Evolutionary conservation across 2,329 filamentous ascomycete species (phyloP).

Genomic region (Fusarium sp.): DNA sequence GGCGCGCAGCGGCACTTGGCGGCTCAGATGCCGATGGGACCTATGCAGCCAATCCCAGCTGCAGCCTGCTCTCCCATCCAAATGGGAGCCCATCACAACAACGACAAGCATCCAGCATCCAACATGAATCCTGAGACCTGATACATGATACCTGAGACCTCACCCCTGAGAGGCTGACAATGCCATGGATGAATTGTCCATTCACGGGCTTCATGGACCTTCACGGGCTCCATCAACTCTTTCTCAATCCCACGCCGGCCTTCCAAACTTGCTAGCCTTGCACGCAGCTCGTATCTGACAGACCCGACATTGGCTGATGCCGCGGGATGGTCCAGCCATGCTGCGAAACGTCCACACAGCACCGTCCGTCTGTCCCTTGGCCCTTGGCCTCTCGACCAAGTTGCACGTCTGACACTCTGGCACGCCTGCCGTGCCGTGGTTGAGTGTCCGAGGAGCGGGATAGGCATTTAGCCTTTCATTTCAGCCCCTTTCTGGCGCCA

Average conservation of each 20-base stretch:
- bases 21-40: constrained; percentile 32
- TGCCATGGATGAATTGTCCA: not conserved
- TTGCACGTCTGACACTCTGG: not conserved
- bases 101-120: constrained; percentile 11
- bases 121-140: constrained; percentile 16
- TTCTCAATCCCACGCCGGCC: constrained; percentile 14
- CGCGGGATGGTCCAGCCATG: constrained; percentile 3
- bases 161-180: constrained; percentile 18
- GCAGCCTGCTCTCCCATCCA: constrained; percentile 18
- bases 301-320: not conserved
- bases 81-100: constrained; percentile 8
- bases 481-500: not conserved
- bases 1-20: constrained; percentile 28
- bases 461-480: not conserved
- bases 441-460: not conserved
- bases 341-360: constrained; percentile 5
- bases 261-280: not conserved
- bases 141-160: constrained; percentile 9
- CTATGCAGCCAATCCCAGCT: constrained; percentile 29
- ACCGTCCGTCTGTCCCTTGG: not conserved
- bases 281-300: constrained; percentile 2
- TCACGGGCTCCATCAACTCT: constrained; percentile 22
- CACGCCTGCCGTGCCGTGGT: not conserved
- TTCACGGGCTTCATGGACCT: constrained; percentile 5
- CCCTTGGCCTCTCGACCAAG: not conserved